Conservation (phyloP, 2,329 filamentous ascomycete species). For the Dothidotthia symphoricarpi region DNA sequence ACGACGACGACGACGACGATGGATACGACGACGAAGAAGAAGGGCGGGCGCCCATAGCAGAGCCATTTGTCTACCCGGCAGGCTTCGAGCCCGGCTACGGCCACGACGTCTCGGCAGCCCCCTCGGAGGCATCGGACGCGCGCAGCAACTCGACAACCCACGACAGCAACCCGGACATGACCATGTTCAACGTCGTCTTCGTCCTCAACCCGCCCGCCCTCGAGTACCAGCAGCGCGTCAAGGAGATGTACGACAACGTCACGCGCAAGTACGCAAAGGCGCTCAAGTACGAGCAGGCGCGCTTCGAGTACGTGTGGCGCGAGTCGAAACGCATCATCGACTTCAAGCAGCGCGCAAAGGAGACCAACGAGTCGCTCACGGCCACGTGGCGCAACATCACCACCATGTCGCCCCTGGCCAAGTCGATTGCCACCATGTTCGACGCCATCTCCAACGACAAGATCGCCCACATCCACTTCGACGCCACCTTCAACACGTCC, state of each 20-base stretch:
- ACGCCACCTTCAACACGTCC: slow-evolving; percentile 59
- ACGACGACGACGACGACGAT: slow-evolving; percentile 23
- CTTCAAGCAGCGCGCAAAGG: slow-evolving; percentile 78
- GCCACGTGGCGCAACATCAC: slow-evolving; percentile 69
- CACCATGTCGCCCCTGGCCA: slow-evolving; percentile 72
- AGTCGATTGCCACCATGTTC: slow-evolving; percentile 78
- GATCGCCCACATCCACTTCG: slow-evolving; percentile 80
- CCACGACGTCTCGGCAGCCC: slow-evolving; percentile 36
- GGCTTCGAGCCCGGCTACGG: slow-evolving; percentile 44
- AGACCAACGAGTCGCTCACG: slow-evolving; percentile 63
- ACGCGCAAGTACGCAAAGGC: slow-evolving; percentile 91
- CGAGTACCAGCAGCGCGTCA: slow-evolving; percentile 68
- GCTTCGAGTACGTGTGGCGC: slow-evolving; percentile 85
- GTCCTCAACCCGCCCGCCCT: slow-evolving; percentile 77
- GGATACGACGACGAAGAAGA: slow-evolving; percentile 8
- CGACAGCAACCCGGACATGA: slow-evolving; percentile 68
- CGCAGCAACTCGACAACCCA: slow-evolving; percentile 41
- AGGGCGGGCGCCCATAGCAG: slow-evolving; percentile 4
- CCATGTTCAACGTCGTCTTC: slow-evolving; percentile 97
- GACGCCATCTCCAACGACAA: slow-evolving; percentile 77
- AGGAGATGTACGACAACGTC: slow-evolving; percentile 84
- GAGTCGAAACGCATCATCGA: slow-evolving; percentile 80
- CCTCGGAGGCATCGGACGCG: slow-evolving; percentile 41
- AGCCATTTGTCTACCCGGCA: slow-evolving; percentile 34
- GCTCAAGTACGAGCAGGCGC: slow-evolving; percentile 87